Evolutionary conservation across 192 early-diverging fungal genomes (phyloP).

Genomic region (Rhizophlyctis rosea): DNA sequence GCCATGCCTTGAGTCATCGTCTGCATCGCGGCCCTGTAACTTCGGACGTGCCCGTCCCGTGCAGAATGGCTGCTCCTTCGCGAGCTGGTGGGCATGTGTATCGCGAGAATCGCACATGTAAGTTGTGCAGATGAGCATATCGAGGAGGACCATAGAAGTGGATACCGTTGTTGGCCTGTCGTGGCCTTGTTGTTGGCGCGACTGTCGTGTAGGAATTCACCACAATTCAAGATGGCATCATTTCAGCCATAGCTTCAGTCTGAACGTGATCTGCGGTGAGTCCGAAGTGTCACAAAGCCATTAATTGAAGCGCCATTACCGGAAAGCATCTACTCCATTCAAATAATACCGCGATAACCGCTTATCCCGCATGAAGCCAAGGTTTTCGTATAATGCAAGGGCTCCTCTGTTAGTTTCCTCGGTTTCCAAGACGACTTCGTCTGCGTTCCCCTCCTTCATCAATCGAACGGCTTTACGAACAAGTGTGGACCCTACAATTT

Average conservation of each 20-base stretch:
- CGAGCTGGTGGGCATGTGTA: no score
- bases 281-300: not conserved
- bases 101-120: no score
- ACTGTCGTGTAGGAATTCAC: no score
- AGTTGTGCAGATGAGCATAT: no score
- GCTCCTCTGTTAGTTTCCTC: conserved; percentile 85
- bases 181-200: no score
- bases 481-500: conserved; percentile 51
- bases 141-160: no score
- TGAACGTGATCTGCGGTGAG: not conserved
- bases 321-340: conserved; percentile 86
- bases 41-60: no score
- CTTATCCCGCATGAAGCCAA: conserved; percentile 95
- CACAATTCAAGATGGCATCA: no score
- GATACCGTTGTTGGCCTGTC: no score
- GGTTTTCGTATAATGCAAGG: conserved; percentile 77
- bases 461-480: conserved; percentile 68
- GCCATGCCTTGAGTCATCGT: no score
- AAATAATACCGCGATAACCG: conserved; percentile 87
- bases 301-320: conserved; percentile 2
- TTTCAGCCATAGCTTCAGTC: conserved; percentile 1
- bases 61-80: no score
- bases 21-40: no score
- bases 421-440: conserved; percentile 92
- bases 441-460: conserved; percentile 74